These are phyloP conservation scores for Aegilops speltoides DNA, from an alignment of 176 grass and related monocot species.

Conservation along the genomic window DNA sequence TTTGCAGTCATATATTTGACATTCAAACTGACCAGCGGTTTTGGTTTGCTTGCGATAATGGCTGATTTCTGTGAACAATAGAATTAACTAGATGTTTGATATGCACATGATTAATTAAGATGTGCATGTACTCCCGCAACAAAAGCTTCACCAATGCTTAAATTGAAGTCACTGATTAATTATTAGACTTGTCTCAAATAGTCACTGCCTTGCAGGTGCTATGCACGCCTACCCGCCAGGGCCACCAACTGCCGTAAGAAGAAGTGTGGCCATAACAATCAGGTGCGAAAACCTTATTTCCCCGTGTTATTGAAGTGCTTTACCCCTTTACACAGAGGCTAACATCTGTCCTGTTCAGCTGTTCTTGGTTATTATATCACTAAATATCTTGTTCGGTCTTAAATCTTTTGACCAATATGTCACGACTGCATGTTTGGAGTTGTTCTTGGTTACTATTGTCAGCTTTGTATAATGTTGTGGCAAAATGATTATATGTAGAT, in stretches of 20 bases:
- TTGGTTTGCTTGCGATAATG: background rate
- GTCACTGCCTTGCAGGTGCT: background rate
- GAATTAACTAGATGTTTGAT: background rate
- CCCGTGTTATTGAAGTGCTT: no score
- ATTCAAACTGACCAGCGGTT: background rate
- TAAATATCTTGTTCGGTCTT: no score
- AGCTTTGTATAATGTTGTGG: no score
- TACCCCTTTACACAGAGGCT: no score
- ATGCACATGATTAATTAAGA: background rate
- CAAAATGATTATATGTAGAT: background rate
- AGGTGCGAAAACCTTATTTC: background rate
- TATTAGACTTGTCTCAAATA: background rate
- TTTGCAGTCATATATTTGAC: no score
- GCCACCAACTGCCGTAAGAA: background rate
- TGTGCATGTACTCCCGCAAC: background rate
- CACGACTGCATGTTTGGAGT: no score
- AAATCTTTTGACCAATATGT: no score
- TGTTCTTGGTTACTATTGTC: no score
- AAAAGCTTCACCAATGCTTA: background rate
- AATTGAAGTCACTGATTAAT: background rate
- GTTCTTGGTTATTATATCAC: no score
- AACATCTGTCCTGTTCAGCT: no score
- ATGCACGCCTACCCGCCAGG: background rate
- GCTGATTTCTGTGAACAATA: background rate
- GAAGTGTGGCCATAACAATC: background rate